Percentiles rank a stretch among this genome's conserved stretches.
phyloP scores from a whole-genome alignment of 1,139 yeast species.

The Schwanniomyces etchellsii region DNA sequence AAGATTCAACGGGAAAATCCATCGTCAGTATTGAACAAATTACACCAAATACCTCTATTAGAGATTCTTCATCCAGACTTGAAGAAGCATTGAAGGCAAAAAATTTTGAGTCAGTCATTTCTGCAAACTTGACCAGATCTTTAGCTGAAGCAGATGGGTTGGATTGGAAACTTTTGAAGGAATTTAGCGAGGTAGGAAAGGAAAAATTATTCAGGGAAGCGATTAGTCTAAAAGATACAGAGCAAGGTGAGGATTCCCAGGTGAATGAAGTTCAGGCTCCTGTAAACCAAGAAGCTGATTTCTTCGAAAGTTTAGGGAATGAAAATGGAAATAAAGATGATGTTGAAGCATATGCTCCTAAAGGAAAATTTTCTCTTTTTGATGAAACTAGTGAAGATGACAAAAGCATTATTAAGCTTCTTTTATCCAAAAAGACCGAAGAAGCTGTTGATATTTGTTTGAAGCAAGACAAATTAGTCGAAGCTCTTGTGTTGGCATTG shows the following conservation, averaged over 20 bases:
- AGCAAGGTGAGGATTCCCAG: constrained; percentile 2
- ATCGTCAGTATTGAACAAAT: constrained; percentile 49
- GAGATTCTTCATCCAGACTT: constrained; percentile 42
- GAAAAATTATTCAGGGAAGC: constrained; percentile 24
- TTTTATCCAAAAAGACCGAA: constrained; percentile 59
- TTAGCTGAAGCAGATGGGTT: constrained; percentile 43
- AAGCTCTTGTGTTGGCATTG: constrained; percentile 78
- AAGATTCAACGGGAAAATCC: constrained; percentile 35
- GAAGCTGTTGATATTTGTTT: constrained; percentile 69
- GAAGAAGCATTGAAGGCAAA: constrained; percentile 54
- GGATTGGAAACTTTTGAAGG: constrained; percentile 75
- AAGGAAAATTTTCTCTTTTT: constrained; percentile 36
- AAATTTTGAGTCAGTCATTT: constrained; percentile 51
- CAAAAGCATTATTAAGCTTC: constrained; percentile 46
- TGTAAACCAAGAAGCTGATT: constrained; percentile 14
- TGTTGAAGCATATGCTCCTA: constrained; percentile 27
- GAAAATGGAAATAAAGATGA: constrained; percentile 15
- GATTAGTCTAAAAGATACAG: constrained; percentile 13
- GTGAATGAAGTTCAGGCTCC: constrained; percentile 4
- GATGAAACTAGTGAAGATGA: constrained; percentile 20
- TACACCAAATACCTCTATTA: constrained; percentile 29
- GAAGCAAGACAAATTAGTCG: constrained; percentile 57
- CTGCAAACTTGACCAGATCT: constrained; percentile 38
- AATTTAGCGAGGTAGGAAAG: constrained; percentile 49
- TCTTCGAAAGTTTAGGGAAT: constrained; percentile 40